These are phyloP conservation scores for Monosporascus sp. DNA, from an alignment of 2,329 filamentous ascomycete species.

Conservation along the genomic window DNA sequence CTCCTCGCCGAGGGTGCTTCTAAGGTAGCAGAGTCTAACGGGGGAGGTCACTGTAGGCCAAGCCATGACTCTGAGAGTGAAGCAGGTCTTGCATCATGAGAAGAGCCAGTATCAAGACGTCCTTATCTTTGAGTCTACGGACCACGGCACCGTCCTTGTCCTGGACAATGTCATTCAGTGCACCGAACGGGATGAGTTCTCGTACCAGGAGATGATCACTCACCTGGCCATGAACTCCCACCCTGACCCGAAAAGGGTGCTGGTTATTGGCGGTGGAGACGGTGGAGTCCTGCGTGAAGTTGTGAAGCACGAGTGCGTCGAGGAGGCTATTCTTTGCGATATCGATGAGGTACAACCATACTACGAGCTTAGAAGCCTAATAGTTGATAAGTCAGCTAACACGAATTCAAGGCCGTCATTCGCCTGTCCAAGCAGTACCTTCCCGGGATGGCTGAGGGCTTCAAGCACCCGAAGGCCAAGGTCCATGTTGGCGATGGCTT, in stretches of 20 bases:
- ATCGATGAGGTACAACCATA: slow-evolving; percentile 78
- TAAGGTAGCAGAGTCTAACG: background rate
- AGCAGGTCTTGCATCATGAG: slow-evolving; percentile 97
- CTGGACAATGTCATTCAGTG: slow-evolving; percentile 99
- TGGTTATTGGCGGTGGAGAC: slow-evolving; percentile 96
- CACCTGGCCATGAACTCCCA: slow-evolving; percentile 98
- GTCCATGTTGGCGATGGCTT: slow-evolving; percentile 95
- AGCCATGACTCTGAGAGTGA: slow-evolving; percentile 97
- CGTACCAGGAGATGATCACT: slow-evolving; percentile 99
- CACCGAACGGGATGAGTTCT: slow-evolving; percentile 98
- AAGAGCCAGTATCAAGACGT: slow-evolving; percentile 99
- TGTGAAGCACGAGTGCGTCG: slow-evolving; percentile 96
- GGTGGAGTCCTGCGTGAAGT: slow-evolving; percentile 97
- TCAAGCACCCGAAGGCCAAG: slow-evolving; percentile 89
- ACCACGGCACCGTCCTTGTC: slow-evolving; percentile 93
- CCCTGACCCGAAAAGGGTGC: slow-evolving; percentile 95
- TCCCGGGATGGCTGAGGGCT: slow-evolving; percentile 86
- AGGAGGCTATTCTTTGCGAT: slow-evolving; percentile 95
- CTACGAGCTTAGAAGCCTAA: slow-evolving; percentile 36
- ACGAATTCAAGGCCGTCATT: slow-evolving; percentile 70
- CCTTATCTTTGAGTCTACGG: slow-evolving; percentile 95
- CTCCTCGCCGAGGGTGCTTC: background rate
- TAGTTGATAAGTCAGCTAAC: background rate
- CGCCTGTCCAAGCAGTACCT: slow-evolving; percentile 98
- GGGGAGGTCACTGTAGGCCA: slow-evolving; percentile 56